A percentile compares a stretch with the other conserved stretches of the same genome.
These are phyloP conservation scores for Sugiyamaella mastotermitis DNA, from an alignment of 805 yeast species.

Conservation along the genomic window DNA sequence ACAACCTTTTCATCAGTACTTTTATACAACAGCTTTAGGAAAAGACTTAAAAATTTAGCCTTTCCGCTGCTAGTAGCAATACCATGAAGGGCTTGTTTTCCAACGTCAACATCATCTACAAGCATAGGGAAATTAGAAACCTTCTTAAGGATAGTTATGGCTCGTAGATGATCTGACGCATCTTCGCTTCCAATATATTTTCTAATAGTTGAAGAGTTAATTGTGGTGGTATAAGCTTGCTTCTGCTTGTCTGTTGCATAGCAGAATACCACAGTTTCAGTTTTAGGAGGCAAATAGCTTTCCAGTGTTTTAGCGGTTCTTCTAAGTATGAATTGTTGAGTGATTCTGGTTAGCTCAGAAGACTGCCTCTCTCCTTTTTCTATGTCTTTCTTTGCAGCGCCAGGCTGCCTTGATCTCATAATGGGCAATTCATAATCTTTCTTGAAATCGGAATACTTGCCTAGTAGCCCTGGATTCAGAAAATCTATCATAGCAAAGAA, in stretches of 20 bases:
- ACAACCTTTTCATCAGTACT: conserved; percentile 67
- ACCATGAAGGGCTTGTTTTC: conserved; percentile 1
- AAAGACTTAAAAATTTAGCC: conserved; percentile 48
- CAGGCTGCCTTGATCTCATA: conserved; percentile 58
- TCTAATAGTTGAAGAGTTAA: conserved; percentile 30
- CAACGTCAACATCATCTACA: conserved; percentile 45
- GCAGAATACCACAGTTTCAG: conserved; percentile 72
- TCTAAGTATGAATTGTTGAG: conserved; percentile 65
- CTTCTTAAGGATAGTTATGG: conserved; percentile 72
- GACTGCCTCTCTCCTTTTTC: conserved; percentile 57
- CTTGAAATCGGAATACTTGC: conserved; percentile 44
- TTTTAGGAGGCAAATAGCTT: conserved; percentile 62
- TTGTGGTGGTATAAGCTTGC: conserved; percentile 46
- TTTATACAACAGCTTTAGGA: conserved; percentile 45
- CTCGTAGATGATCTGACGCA: conserved; percentile 43
- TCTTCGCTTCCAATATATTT: conserved; percentile 29
- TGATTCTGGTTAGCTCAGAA: conserved; percentile 54
- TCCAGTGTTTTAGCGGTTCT: conserved; percentile 54
- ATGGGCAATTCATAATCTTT: conserved; percentile 64
- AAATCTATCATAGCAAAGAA: conserved; percentile 77
- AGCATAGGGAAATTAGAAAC: conserved; percentile 78
- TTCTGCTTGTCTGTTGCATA: conserved; percentile 65
- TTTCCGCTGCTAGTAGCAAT: conserved; percentile 56
- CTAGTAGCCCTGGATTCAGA: conserved; percentile 77
- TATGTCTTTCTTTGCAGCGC: conserved; percentile 43